Evolutionary conservation across 441 rosid species (phyloP).

Genomic region (Daphne laureola): DNA sequence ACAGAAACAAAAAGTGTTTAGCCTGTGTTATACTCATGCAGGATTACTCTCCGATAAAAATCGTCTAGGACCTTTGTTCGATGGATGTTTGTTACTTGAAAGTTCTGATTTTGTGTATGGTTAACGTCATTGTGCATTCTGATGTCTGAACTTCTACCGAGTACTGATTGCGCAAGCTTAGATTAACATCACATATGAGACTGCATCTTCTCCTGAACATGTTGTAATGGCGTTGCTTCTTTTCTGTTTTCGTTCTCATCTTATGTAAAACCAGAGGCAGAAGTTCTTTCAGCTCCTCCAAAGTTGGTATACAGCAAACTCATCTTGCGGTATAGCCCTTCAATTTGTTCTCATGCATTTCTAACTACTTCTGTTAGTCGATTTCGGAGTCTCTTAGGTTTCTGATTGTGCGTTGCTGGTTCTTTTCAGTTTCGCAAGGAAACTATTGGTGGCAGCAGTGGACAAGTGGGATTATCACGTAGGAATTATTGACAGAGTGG

Average conservation of each 20-base stretch:
- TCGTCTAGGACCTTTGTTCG: too few relatives aligned
- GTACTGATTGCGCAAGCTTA: too few relatives aligned
- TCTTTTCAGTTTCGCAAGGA: conserved; percentile 72
- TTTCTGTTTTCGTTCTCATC: background rate
- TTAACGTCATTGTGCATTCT: too few relatives aligned
- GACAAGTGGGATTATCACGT: conserved; percentile 85
- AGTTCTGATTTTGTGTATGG: too few relatives aligned
- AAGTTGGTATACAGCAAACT: conserved; percentile 92
- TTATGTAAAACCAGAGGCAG: conserved; percentile 58
- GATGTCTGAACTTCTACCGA: too few relatives aligned
- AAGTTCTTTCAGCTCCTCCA: conserved; percentile 94
- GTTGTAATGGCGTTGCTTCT: background rate
- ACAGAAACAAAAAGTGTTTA: too few relatives aligned
- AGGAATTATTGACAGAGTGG: conserved; percentile 54
- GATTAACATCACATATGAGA: too few relatives aligned
- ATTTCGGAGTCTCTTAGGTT: background rate
- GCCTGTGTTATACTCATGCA: too few relatives aligned
- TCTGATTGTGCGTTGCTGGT: conserved; percentile 16
- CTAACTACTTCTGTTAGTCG: background rate
- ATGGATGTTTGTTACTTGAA: too few relatives aligned
- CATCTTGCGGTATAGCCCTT: conserved; percentile 54
- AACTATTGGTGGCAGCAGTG: conserved; percentile 73
- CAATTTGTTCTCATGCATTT: conserved; percentile 7
- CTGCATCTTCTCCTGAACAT: too few relatives aligned
- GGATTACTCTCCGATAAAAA: too few relatives aligned